Conservation (phyloP, 108 stramenopile species). For the Aureococcus anophagefferens region DNA sequence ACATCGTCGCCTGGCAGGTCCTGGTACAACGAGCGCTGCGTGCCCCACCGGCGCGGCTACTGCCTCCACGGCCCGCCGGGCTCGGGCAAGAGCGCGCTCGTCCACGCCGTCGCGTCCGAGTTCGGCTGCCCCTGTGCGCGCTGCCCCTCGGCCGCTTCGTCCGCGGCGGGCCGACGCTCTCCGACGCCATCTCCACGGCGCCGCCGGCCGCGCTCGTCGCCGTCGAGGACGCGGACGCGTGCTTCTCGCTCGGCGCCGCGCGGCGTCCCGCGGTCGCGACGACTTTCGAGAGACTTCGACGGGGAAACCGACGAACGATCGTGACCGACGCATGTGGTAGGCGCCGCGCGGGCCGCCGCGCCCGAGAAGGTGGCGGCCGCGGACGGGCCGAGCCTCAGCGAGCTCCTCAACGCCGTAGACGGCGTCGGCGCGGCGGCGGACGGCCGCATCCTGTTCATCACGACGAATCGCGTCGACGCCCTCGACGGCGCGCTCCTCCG, state of each 20-base stretch:
- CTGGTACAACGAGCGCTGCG: constrained; percentile 4
- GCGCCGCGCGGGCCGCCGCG: too few species aligned
- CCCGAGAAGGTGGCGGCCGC: too few species aligned
- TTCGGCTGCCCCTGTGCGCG: constrained; percentile 21
- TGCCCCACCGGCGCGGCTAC: constrained; percentile 33
- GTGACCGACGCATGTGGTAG: too few species aligned
- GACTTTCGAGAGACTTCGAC: too few species aligned
- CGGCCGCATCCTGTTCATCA: constrained; percentile 37
- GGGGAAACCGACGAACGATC: background rate
- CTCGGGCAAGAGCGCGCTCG: constrained; percentile 33
- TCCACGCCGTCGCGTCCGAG: constrained; percentile 30
- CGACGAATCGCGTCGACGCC: constrained; percentile 32
- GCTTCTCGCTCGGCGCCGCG: constrained; percentile 23
- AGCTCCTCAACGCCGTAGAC: constrained; percentile 43
- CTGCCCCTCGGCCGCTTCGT: constrained; percentile 21
- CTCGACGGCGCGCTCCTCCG: constrained; percentile 40
- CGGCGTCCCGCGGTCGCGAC: too few species aligned
- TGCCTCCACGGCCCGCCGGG: constrained; percentile 36
- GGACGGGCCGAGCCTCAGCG: constrained; percentile 2
- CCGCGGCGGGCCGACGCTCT: constrained; percentile 26
- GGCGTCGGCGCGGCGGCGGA: constrained; percentile 35
- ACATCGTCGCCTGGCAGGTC: too few species aligned
- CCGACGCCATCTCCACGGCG: constrained; percentile 21
- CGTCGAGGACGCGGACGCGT: constrained; percentile 38
- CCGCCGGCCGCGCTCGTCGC: constrained; percentile 17